Evolutionary conservation across 352 stramenopile species (phyloP).

Genomic region (Plasmopara halstedii): DNA sequence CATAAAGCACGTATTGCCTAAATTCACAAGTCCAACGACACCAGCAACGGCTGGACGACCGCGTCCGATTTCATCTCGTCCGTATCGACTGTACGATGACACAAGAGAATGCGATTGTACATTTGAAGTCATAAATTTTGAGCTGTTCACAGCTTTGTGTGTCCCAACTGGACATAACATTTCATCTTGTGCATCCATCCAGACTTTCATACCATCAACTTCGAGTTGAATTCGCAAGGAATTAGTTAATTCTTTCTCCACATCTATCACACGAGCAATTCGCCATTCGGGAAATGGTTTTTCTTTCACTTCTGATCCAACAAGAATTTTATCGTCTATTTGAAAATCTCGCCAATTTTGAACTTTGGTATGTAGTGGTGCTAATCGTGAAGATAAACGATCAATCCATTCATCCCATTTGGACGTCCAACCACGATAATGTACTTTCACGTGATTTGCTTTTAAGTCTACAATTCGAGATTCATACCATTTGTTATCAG

Average conservation of each 20-base stretch:
- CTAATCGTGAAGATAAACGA: conserved; percentile 81
- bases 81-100: conserved; percentile 29
- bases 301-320: conserved; percentile 25
- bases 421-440: conserved; percentile 95
- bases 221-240: conserved; percentile 37
- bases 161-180: conserved; percentile 5
- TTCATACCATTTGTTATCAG: conserved; percentile 76
- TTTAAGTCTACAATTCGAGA: conserved; percentile 45
- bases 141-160: conserved; percentile 46
- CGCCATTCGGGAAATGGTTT: conserved; percentile 60
- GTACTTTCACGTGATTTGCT: conserved; percentile 69
- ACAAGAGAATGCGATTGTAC: conserved; percentile 9
- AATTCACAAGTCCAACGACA: conserved; percentile 70
- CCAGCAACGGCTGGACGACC: conserved; percentile 48
- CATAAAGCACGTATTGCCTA: conserved; percentile 81
- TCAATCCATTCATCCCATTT: conserved; percentile 97
- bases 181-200: conserved; percentile 28
- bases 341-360: conserved; percentile 65
- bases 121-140: conserved; percentile 6
- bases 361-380: conserved; percentile 85
- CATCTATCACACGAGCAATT: conserved; percentile 33
- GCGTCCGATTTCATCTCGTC: conserved; percentile 36
- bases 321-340: conserved; percentile 40
- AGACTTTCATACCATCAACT: conserved; percentile 35
- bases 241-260: conserved; percentile 16